Base-by-base conservation (phyloP, 352 stramenopile genomes). In the Pythium folliculosum region DNA sequence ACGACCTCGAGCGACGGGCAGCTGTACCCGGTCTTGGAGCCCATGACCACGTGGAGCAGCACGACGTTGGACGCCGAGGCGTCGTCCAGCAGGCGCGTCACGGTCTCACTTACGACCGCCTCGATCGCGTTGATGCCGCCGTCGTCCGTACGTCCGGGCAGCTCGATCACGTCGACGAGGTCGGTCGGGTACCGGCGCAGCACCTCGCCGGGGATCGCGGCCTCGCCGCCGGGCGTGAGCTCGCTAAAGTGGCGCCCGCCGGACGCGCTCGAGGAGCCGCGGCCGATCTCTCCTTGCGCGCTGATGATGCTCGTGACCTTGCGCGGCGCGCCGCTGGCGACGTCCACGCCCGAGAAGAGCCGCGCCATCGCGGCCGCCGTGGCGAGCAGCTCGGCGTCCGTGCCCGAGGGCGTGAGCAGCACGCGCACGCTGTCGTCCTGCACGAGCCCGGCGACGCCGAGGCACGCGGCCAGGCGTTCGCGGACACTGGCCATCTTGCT, bases 261-360 rank as follows among this genome's bases (percentile, higher is more conserved):
- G 0, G 87, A 92, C 14, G 89, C 88, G 23, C 73, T 85, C 23
- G 84, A 81, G 23, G 90, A 95, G 13, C 90, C 90, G 23, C 86
- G 77, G 14, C 90, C 90, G 48, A 95, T 92, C 71, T 97, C 90
- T 1, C 90, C 89, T 19, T 90, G 79, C 21, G 88, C 90, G 9
- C 80, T 81, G 61, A 96, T 85, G 72, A 95, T 94, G 37, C 79
- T 93, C 16, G 86, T 95, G 25, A 97, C 83, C 37, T 86, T 89
- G 59, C 76, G 77, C 2, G 43, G 51, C 1, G 7, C 49, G 8
- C 63, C 63, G 17, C 77, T 69, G 21, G 73, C 73, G 19, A 77
- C 56, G 25, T 76, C 71, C 7, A 90, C 75, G 0, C 77, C 74
- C 1, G 80, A 81, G 48, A 88, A 82, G 1, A 91, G 66, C 45